Evolutionary conservation across 2,329 filamentous ascomycete genomes (phyloP).

Genomic region (Scolecobasidium constrictum): DNA sequence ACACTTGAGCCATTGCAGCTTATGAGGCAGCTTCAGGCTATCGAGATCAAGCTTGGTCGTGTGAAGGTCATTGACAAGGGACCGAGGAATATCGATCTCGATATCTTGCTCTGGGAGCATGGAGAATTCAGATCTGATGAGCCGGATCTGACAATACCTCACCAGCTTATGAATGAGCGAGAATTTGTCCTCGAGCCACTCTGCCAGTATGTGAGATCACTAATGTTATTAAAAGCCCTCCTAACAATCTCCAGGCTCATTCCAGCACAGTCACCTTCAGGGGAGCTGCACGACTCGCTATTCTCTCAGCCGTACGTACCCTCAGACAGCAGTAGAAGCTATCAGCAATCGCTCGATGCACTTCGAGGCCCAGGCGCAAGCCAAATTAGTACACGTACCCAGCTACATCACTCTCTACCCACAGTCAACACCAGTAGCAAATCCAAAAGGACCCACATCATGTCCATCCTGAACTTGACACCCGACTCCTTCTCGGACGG

Average conservation of each 20-base stretch:
- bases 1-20: slow-evolving; percentile 62
- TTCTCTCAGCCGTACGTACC: no score
- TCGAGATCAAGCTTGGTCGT: slow-evolving; percentile 71
- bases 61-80: slow-evolving; percentile 86
- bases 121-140: slow-evolving; percentile 55
- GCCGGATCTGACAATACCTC: slow-evolving; percentile 54
- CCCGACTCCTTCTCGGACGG: slow-evolving; percentile 97
- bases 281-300: no score
- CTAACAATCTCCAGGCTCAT: slow-evolving; percentile 4
- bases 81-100: slow-evolving; percentile 86
- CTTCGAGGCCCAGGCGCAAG: no score
- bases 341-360: no score
- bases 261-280: no score
- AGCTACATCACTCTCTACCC: no score
- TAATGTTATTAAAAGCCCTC: neutral
- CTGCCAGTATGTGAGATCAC: slow-evolving; percentile 50
- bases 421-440: no score
- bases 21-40: slow-evolving; percentile 69
- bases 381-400: no score
- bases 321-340: no score
- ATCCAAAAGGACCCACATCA: slow-evolving; percentile 37
- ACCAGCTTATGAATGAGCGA: slow-evolving; percentile 73
- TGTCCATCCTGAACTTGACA: slow-evolving; percentile 92
- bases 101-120: slow-evolving; percentile 75
- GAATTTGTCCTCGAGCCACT: slow-evolving; percentile 89